These are phyloP conservation scores for Chaetomium olivaceum DNA, from an alignment of 2,329 filamentous ascomycete species.

Conservation along the genomic window DNA sequence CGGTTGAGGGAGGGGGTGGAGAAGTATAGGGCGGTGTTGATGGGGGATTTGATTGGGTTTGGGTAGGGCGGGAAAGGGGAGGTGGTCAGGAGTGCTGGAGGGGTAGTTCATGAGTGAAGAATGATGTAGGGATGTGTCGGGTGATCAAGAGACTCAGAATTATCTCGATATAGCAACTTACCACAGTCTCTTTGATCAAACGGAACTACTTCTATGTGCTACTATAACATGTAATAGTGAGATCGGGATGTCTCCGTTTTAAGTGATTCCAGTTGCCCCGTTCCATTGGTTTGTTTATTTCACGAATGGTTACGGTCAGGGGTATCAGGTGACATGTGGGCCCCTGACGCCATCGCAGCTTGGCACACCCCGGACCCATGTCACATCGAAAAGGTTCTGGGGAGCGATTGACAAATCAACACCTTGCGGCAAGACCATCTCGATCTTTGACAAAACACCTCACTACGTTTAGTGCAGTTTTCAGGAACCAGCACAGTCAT, in stretches of 20 bases:
- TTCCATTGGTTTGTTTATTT: background rate
- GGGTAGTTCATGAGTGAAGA: background rate
- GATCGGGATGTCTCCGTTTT: background rate
- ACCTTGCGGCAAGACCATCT: conserved; percentile 1
- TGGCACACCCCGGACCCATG: conserved; percentile 16
- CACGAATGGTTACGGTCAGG: conserved; percentile 19
- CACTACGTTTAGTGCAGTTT: background rate
- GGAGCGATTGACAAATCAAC: conserved; percentile 31
- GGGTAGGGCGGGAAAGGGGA: background rate
- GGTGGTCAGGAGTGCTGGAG: background rate
- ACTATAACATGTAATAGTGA: background rate
- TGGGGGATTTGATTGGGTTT: conserved; percentile 63
- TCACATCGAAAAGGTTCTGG: conserved; percentile 18
- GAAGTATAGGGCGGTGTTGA: conserved; percentile 72
- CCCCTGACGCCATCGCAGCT: conserved; percentile 26
- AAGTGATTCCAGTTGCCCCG: background rate
- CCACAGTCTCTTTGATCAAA: background rate
- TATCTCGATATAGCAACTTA: background rate
- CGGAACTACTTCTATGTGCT: background rate
- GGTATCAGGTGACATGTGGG: conserved; percentile 25
- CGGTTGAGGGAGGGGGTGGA: conserved; percentile 79
- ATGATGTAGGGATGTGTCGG: background rate
- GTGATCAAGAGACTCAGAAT: background rate
- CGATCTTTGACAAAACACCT: conserved; percentile 1
- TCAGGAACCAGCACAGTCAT: conserved; percentile 12